Conservation (phyloP, 768 basidiomycete genomes). For the Phlegmacium glaucopus region DNA sequence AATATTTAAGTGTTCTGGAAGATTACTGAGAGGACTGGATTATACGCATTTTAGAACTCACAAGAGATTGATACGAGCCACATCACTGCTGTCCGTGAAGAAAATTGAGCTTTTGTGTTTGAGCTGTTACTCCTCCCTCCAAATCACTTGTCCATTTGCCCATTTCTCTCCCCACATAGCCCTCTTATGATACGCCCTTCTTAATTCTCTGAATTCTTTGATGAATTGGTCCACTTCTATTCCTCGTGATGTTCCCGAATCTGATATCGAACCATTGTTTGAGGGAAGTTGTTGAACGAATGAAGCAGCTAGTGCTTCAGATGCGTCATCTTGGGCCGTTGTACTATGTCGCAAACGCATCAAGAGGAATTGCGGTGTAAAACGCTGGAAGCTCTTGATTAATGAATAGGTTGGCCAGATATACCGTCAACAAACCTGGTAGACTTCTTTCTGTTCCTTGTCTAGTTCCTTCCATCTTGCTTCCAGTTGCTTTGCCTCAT, state of each 20-base stretch:
- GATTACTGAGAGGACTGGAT: conserved; percentile 52
- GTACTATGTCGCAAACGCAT: conserved; percentile 86
- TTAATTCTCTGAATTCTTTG: conserved; percentile 77
- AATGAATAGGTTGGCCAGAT: neutral
- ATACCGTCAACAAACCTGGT: conserved; percentile 57
- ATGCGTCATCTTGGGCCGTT: conserved; percentile 86
- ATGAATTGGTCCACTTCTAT: conserved; percentile 85
- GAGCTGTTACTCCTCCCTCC: conserved; percentile 66
- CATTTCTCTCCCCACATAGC: conserved; percentile 89
- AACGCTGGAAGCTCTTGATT: conserved; percentile 49
- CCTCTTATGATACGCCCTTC: conserved; percentile 93
- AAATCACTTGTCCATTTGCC: conserved; percentile 79
- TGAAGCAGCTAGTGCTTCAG: conserved; percentile 78
- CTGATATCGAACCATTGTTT: conserved; percentile 15
- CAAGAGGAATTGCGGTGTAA: conserved; percentile 83
- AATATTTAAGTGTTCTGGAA: conserved; percentile 50
- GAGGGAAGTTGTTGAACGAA: conserved; percentile 64
- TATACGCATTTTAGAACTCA: conserved; percentile 29
- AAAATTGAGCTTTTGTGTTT: conserved; percentile 2
- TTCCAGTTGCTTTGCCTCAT: conserved; percentile 81
- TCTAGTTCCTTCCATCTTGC: conserved; percentile 84
- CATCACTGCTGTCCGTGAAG: neutral
- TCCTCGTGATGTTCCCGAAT: conserved; percentile 35
- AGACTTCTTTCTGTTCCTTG: conserved; percentile 83
- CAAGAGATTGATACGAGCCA: neutral